Evolutionary conservation across 176 grass and related monocot genomes (phyloP), one percentile per base, ranked within the genome.

Genomic region (Oryza meyeriana): DNA sequence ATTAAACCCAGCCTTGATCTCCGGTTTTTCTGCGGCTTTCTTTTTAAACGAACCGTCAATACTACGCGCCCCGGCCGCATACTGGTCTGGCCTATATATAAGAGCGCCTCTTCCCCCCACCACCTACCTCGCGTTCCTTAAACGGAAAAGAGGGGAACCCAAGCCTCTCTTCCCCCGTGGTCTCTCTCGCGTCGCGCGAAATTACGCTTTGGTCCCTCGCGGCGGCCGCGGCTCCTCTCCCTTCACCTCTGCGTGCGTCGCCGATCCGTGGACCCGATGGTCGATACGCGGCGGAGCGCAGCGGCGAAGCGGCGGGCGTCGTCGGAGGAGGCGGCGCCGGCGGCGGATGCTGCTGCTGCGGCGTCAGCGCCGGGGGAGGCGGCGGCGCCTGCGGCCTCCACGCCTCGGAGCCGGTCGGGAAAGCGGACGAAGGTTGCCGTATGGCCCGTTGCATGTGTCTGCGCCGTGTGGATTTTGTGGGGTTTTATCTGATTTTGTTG

Each of bases 261-360:
- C 74, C 81, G 86, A 78, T 88, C 86, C 86, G 18, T 6, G 3
- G 6, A 17, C 22, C 5, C 86, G 79, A 95, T 95, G 93, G 94
- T 96, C 18, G 94, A 96, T 4, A 96, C 94, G 16, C 57, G 94
- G 76, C 75, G 94, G 48, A 89, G 86, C 80, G 58, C 90, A 34
- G 90, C 83, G 2, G 79, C 25, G 45, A 71, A 86, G 47, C 81
- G 81, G 26, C 69, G 40, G 32, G 48, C 64, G 1, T 24, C 81
- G 26, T n/a, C 65, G 39, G 12, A 28, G 69, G 68, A 61, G 72
- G 77, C 78, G 11, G 71, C 92, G 28, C 81, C 82, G 22, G 28
- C 61, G 25, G 4, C 48, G 75, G 25, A 72, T 0, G 12, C 65
- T 2, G 34, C 76, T 0, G 42, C 82, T 8, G 29, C 81, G 5